A percentile compares a stretch with the other conserved stretches of the same genome.
phyloP scores from a whole-genome alignment of 2,329 filamentous ascomycete genomes.

The Chrysosporium queenslandicum region DNA sequence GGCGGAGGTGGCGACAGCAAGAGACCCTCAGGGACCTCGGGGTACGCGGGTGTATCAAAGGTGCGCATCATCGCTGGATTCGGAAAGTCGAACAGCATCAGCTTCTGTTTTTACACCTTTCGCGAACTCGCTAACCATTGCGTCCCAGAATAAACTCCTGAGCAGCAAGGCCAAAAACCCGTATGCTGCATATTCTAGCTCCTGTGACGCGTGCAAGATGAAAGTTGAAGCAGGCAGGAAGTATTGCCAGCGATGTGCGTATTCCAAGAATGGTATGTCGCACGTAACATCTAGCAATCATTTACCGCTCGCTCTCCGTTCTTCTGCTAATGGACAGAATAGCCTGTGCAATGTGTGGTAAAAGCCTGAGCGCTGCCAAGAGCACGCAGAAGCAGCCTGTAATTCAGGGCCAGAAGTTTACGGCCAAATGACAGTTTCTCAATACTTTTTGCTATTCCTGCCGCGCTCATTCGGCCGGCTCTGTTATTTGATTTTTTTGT shows the following conservation, averaged over 20 bases:
- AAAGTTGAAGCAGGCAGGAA: constrained; percentile 54
- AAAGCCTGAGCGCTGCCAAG: constrained; percentile 41
- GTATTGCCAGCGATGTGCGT: constrained; percentile 54
- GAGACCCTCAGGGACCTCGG: constrained; percentile 44
- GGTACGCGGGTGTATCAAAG: constrained; percentile 51
- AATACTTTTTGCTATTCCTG: background rate
- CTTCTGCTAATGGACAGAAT: constrained; percentile 11
- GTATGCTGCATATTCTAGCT: constrained; percentile 53
- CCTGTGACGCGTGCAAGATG: constrained; percentile 52
- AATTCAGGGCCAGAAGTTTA: constrained; percentile 53
- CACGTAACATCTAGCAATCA: background rate
- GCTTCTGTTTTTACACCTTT: background rate
- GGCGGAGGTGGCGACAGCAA: constrained; percentile 30
- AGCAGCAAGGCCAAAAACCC: constrained; percentile 57
- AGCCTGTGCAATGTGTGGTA: constrained; percentile 57
- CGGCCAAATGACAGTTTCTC: constrained; percentile 41
- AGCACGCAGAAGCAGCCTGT: constrained; percentile 41
- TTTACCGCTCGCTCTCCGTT: background rate
- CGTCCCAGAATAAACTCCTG: constrained; percentile 50
- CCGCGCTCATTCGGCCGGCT: background rate
- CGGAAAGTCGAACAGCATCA: background rate
- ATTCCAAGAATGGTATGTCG: constrained; percentile 49
- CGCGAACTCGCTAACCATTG: too few relatives aligned
- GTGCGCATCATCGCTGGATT: constrained; percentile 27
- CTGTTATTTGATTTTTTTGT: background rate